Evolutionary conservation across 139 green algal genomes (phyloP), one percentile per base, ranked within the genome.

Genomic region (Diplosphaera chodatii): DNA sequence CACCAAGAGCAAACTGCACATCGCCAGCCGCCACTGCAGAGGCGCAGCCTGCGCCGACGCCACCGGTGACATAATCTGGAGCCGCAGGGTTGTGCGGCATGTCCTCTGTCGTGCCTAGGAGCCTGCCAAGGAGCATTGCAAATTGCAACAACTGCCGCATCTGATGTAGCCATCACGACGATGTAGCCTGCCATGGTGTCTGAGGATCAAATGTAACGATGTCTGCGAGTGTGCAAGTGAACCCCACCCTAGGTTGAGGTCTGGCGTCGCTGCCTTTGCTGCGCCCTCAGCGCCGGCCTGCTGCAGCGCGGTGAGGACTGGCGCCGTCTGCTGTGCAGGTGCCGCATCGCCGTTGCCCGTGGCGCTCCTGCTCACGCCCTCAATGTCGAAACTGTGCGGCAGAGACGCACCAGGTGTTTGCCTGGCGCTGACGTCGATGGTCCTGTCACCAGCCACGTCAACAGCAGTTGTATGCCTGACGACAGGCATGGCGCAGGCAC

Each of bases 41-140:
- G 27, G 73, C 73, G 21, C 31, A 67, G 31, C 55, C 69, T n/a
- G 30, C 64, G n/a, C 32, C 73, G 63, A 66, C 72, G 56, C 63
- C 69, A 8, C 73, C 63, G 31, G 69, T 37, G 4, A 69, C 29
- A 27, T 3, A 27, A 1, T 41, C 33, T 21, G 65, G 56, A 5
- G 27, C 32, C 4, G 33, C 29, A 13, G 73, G 73, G 33, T 77
- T 77, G 16, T 10, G 3, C 3, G 48, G 48, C 48, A 59, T 59
- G 48, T 59, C 48, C 10, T 59, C 48, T 18, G 25, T 5, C 16
- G 48, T 25, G 16, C 48, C 48, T 18, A 59, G 16, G 13, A 59
- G 18, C 48, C 48, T 59, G 48, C 48, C 3, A 48, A 20, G 10
- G 37, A 48, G 37, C 37, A 48, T 48, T n/a, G n/a, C n/a, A n/a